These are phyloP conservation scores for Blumeria hordei DNA, from an alignment of 2,329 filamentous ascomycete genomes.

Conservation along the genomic window DNA sequence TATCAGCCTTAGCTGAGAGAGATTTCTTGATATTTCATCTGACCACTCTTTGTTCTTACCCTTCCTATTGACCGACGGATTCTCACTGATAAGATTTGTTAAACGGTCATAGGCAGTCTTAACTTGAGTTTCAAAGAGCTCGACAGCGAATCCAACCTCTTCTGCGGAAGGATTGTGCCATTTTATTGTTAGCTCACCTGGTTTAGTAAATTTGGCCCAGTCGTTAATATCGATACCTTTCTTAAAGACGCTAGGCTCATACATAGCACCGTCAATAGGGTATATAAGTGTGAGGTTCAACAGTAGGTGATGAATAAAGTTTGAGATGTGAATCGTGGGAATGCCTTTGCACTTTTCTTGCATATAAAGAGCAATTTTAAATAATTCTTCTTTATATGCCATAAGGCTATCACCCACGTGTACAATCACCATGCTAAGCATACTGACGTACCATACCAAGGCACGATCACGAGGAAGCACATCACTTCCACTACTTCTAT, in stretches of 20 bases:
- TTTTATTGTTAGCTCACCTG: constrained; percentile 54
- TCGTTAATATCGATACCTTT: constrained; percentile 51
- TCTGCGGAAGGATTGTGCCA: constrained; percentile 70
- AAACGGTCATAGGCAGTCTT: constrained; percentile 52
- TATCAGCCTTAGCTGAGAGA: constrained; percentile 70
- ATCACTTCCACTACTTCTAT: constrained; percentile 77
- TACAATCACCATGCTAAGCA: constrained; percentile 94
- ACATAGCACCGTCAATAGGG: constrained; percentile 68
- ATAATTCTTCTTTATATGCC: constrained; percentile 68
- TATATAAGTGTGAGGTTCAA: constrained; percentile 90
- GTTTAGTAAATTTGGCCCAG: constrained; percentile 61
- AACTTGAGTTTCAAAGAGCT: constrained; percentile 68
- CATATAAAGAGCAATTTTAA: constrained; percentile 87
- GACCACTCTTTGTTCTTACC: constrained; percentile 98
- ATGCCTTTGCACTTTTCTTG: constrained; percentile 85
- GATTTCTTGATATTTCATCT: constrained; percentile 75
- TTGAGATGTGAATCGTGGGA: constrained; percentile 86
- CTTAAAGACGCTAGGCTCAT: constrained; percentile 51
- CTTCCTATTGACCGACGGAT: constrained; percentile 63
- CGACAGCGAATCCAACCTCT: constrained; percentile 73
- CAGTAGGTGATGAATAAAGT: constrained; percentile 88
- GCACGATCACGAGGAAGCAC: constrained; percentile 80
- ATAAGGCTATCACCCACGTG: constrained; percentile 82
- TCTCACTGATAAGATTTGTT: constrained; percentile 54
- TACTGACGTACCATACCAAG: constrained; percentile 88